Base-by-base conservation (phyloP, 2,329 filamentous ascomycete genomes). In the Colletotrichum tamarilloi region DNA sequence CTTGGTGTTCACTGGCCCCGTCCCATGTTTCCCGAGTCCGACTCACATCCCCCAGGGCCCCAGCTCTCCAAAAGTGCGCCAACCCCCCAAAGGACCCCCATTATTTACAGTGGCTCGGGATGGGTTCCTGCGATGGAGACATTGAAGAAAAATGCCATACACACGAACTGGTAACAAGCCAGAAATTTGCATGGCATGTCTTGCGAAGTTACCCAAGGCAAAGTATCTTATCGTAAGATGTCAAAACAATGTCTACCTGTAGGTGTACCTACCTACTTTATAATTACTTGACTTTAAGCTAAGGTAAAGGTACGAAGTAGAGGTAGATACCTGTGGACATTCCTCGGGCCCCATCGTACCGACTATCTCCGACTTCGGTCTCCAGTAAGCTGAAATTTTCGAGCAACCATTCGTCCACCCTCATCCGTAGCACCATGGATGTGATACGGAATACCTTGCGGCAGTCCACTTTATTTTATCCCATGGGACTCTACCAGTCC, bases 291-390 rank as follows among this genome's bases (percentile, higher is more conserved):
- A 35, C 9, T 35, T 5, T 35, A 12, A 35, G 32, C 11, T 5
- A 35, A 35, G 42, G 42, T 49, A 19, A 42, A 6, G 35, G 35
- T 16, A 42, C 35, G 35, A 12, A 42, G 35, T 42, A 42, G 35
- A 6, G 1, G 38, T 16, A 42, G 6, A 42, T 16, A 32, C 28
- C 16, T n/a, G 19, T 19, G 42, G 16, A 66, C 64, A 62, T 57
- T 59, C 58, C 65, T 73, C 71, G 71, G 60, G 46, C 66, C 60
- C 67, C 60, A 24, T 71, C 60, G 67, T 73, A 71, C 71, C 67
- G 71, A 73, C 19, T 73, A 64, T 73, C 71, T 73, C 71, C 71
- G 71, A 73, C 67, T 73, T 73, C 71, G 71, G 71, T 62, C 67
- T 60, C 71, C 62, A 71, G 71, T 73, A 57, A 73, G 67, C 67